Conservation (phyloP, 768 basidiomycete species). For the Agrocybe praecox region DNA sequence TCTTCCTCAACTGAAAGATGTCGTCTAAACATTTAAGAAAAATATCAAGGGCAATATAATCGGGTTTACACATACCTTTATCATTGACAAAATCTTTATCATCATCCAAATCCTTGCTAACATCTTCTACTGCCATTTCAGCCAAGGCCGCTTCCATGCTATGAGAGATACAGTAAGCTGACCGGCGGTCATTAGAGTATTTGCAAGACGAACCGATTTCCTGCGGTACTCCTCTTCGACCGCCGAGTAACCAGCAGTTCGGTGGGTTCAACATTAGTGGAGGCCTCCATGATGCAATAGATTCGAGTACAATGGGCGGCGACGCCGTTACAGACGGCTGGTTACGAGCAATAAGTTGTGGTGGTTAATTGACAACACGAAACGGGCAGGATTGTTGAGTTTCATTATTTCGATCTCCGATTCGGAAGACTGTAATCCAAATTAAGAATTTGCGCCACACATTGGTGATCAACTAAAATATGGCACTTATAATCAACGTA, state of each 20-base stretch:
- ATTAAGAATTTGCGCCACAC: not conserved
- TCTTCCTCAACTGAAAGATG: constrained; percentile 72
- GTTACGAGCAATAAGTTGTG: too few species aligned
- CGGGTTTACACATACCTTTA: constrained; percentile 61
- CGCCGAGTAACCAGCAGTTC: constrained; percentile 60
- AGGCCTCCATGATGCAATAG: constrained; percentile 8
- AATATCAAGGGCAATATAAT: not conserved
- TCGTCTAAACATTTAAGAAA: constrained; percentile 13
- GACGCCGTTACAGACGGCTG: too few species aligned
- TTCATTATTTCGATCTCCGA: not conserved
- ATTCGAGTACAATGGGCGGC: too few species aligned
- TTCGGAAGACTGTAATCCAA: not conserved
- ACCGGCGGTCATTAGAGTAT: not conserved
- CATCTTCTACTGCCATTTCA: constrained; percentile 61
- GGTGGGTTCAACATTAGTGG: constrained; percentile 28
- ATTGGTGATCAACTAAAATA: too few species aligned
- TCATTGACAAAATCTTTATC: constrained; percentile 72
- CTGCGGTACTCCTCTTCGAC: constrained; percentile 72
- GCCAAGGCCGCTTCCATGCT: constrained; percentile 84
- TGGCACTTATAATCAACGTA: too few species aligned
- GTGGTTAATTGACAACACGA: too few species aligned
- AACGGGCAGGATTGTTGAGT: not conserved
- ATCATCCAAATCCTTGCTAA: constrained; percentile 64
- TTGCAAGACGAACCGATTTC: constrained; percentile 60
- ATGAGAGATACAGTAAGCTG: constrained; percentile 4